Percentiles rank a stretch among this genome's conserved stretches.
These are phyloP conservation scores for Arthrobotrys musiformis DNA, from an alignment of 2,329 filamentous ascomycete genomes.

Conservation along the genomic window DNA sequence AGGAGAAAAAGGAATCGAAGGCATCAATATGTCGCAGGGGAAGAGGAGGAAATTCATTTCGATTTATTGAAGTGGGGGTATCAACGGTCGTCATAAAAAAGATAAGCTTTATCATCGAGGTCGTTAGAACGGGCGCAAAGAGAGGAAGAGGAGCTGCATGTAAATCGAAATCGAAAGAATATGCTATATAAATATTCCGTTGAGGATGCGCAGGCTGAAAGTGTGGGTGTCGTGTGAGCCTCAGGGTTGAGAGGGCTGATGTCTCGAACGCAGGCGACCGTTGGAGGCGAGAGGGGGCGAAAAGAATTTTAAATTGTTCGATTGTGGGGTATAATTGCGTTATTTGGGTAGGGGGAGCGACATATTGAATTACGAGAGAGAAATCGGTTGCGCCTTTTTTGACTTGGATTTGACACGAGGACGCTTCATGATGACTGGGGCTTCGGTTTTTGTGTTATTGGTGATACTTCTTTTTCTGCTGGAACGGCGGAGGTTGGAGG, in stretches of 20 bases:
- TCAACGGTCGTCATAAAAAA: constrained; percentile 49
- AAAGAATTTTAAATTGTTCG: constrained; percentile 29
- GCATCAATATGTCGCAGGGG: constrained; percentile 14
- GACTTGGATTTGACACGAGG: constrained; percentile 43
- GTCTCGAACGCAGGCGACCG: constrained; percentile 19
- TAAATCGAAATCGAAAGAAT: constrained; percentile 1
- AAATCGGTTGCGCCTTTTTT: constrained; percentile 20
- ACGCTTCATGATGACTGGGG: constrained; percentile 47
- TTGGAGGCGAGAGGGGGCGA: constrained; percentile 15
- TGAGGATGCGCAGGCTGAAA: not conserved
- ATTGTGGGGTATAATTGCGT: constrained; percentile 55
- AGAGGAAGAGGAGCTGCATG: not conserved
- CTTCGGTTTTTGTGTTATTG: constrained; percentile 38
- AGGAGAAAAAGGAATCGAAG: not conserved
- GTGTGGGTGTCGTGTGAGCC: constrained; percentile 32
- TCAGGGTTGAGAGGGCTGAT: constrained; percentile 2
- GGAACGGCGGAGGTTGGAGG: constrained; percentile 37
- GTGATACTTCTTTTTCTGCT: constrained; percentile 51
- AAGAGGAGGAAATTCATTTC: constrained; percentile 8
- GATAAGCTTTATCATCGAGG: constrained; percentile 34
- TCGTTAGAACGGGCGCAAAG: constrained; percentile 39
- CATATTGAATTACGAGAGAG: constrained; percentile 43
- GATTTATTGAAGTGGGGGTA: constrained; percentile 43
- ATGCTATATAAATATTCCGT: constrained; percentile 27
- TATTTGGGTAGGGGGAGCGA: constrained; percentile 29